Base-by-base conservation (phyloP, 768 basidiomycete genomes). In the Plicaturopsis crispa region DNA sequence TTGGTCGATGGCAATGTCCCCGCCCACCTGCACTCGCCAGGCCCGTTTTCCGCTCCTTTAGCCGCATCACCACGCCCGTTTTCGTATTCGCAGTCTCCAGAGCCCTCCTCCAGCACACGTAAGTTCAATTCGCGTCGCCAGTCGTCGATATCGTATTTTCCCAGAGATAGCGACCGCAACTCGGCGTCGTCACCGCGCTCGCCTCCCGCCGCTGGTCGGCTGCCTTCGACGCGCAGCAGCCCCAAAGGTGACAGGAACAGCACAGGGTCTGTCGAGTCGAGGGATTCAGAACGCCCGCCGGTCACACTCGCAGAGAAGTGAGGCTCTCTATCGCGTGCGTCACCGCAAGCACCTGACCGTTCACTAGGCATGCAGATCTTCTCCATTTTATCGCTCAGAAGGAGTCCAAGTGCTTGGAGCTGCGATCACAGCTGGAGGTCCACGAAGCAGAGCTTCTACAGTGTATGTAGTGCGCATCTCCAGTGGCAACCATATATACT, bases 311-410 rank as follows among this genome's bases (percentile, higher is more conserved):
- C 74, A 35, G 86, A 88, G 60, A 82, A 77, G 84, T 87, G 52
- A 42, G 77, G 69, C 30, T 20, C 35, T 41, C 36, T 35, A 16
- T 16, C 12, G 11, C 19, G 5, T 17, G 21, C 31, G 13, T n/a
- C 31, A 36, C 13, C 35, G 20, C 12, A 22, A 19, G 11, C 24
- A 16, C 33, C 5, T 16, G 22, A 35, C 36, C 6, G 42, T n/a
- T 21, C 26, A 21, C 18, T 44, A 90, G 88, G 50, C 84, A 91
- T 49, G 76, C 80, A 5, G 86, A 89, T 39, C 61, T 91, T 2
- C 62, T 90, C n/a, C 81, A 73, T 21, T 81, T 82, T 42, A 91
- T 91, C 36, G 87, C 88, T 0, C 85, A 88, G 59, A 89, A 90
- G 46, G 88, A 90, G 54, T 75, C 83, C 1, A 83, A 78, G 54